Base-by-base conservation (phyloP, 2,329 filamentous ascomycete species). In the Phyllosticta paracitricarpa region DNA sequence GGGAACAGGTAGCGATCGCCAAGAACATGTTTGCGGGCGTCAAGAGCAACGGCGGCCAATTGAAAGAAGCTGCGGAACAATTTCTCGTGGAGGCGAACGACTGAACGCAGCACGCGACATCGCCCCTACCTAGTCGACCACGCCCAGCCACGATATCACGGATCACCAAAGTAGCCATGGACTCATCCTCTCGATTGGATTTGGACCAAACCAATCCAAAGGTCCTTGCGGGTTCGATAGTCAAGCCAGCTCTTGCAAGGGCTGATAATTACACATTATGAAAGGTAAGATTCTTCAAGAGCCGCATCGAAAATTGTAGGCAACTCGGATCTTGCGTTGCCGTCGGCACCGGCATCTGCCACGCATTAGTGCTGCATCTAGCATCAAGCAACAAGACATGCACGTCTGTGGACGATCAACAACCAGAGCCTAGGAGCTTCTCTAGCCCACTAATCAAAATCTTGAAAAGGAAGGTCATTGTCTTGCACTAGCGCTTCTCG, bases 11-110 rank as follows among this genome's bases (percentile, higher is more conserved):
- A 6, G 57, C 63, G n/a, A 63, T 63, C 25, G 70, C 71, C 3
- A 62, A 65, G 14, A 62, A 60, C 3, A 68, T 67, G 30, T 68
- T 73, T 51, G 30, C 56, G 0, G 65, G 68, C 22, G 70, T 69
- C 2, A 63, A 66, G 54, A 62, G 63, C 5, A 68, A 69, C 51
- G 68, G 69, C 5, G 64, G 63, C 1, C 62, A 55, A 12, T 61
- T 70, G 19, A 55, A 61, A 55, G 57, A 61, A 9, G 64, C 63
- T 1, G 58, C 69, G n/a, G 60, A 61, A 9, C 56, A 62, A 17
- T 12, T 59, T n/a, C 25, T 52, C 52, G 56, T 10, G 1, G 25
- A 51, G 17, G 51, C 12, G 8, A 33, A 58, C 2, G 35, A 12
- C 9, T 62, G 56, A 61, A 17, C 2, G 14, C 7, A n/a, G 4